Percentiles rank a stretch among this genome's conserved stretches.
Evolutionary conservation across 345 rosid genomes (phyloP).

Genomic region (Microthlaspi erraticum): DNA sequence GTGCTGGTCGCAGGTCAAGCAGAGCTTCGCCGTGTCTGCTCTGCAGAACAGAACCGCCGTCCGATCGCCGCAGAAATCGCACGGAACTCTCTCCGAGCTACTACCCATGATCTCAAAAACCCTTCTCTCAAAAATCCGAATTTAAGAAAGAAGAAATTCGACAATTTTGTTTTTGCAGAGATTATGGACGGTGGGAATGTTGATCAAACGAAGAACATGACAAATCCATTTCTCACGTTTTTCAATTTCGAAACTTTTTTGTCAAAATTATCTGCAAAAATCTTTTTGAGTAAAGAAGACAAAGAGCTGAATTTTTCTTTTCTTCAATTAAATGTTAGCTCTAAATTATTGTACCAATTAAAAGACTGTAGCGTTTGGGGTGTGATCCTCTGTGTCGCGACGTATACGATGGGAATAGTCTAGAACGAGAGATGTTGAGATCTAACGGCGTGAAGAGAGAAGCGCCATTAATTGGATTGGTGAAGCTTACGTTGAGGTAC

Average conservation of each 20-base stretch:
- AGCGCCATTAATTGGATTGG: conserved; percentile 23
- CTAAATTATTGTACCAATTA: conserved; percentile 19
- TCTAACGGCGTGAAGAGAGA: conserved; percentile 23
- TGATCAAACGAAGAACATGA: conserved; percentile 21
- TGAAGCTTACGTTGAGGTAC: conserved; percentile 11
- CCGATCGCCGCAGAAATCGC: conserved; percentile 80
- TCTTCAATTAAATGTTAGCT: conserved; percentile 2
- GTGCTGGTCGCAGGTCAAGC: conserved; percentile 84
- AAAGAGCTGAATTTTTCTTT: neutral
- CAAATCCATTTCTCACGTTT: conserved; percentile 27
- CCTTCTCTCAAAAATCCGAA: neutral
- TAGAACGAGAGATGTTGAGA: conserved; percentile 19
- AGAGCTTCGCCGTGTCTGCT: conserved; percentile 89
- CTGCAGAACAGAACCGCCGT: conserved; percentile 80
- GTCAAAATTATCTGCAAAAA: conserved; percentile 14
- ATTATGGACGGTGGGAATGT: conserved; percentile 10
- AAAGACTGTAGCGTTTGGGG: neutral
- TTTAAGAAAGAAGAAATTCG: neutral
- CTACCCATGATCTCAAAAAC: conserved; percentile 44
- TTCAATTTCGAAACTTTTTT: neutral
- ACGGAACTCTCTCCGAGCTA: conserved; percentile 46
- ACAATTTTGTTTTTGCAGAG: neutral
- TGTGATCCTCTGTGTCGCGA: conserved; percentile 12
- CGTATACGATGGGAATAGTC: conserved; percentile 1
- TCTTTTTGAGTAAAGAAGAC: conserved; percentile 30